A percentile compares a stretch with the other conserved stretches of the same genome.
phyloP scores from a whole-genome alignment of 441 rosid species.

The Arabidopsis hybrid region DNA sequence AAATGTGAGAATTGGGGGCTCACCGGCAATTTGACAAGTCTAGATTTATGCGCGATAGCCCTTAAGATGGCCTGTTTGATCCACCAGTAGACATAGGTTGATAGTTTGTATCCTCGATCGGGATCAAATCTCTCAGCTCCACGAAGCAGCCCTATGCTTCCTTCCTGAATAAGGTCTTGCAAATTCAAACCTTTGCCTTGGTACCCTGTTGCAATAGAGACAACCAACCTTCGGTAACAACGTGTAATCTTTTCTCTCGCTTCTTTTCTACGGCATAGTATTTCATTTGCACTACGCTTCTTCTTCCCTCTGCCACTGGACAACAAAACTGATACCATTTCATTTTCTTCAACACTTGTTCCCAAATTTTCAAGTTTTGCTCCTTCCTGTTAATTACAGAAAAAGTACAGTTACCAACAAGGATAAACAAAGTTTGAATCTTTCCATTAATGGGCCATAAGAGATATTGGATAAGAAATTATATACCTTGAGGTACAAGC shows the following conservation, averaged over 20 bases:
- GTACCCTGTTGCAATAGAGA: conserved; percentile 56
- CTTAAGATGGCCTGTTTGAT: conserved; percentile 63
- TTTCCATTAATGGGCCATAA: background rate
- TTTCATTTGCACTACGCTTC: conserved; percentile 47
- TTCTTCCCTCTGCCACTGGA: conserved; percentile 42
- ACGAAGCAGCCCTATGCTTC: conserved; percentile 62
- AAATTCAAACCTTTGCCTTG: conserved; percentile 65
- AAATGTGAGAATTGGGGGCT: conserved; percentile 33
- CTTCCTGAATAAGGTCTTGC: conserved; percentile 66
- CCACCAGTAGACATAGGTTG: conserved; percentile 74
- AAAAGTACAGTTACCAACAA: background rate
- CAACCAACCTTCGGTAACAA: conserved; percentile 55
- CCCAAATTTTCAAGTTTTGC: conserved; percentile 55
- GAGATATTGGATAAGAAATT: background rate
- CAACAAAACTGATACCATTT: conserved; percentile 46
- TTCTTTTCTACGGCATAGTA: conserved; percentile 52
- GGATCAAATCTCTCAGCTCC: conserved; percentile 70
- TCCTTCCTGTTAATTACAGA: conserved; percentile 47
- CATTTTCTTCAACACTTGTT: conserved; percentile 47
- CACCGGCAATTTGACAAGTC: conserved; percentile 63
- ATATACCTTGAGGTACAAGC: conserved; percentile 54
- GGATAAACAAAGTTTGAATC: background rate
- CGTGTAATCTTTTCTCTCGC: conserved; percentile 54
- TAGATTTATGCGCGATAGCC: conserved; percentile 56
- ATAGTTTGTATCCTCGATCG: conserved; percentile 58